Conservation (phyloP, 2,329 filamentous ascomycete species). For the Neospermospora avenae region DNA sequence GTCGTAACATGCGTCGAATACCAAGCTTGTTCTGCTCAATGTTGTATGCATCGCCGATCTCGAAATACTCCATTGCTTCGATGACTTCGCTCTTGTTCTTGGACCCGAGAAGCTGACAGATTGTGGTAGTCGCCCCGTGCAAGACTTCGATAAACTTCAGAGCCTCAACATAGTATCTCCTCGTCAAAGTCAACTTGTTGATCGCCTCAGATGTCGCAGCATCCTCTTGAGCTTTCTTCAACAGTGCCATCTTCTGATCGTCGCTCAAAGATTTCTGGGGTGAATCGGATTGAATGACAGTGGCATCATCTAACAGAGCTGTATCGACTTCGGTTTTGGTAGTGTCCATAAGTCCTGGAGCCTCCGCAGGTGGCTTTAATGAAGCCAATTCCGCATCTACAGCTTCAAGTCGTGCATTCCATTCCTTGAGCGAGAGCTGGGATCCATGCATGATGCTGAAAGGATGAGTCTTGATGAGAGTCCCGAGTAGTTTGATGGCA, state of each 20-base stretch:
- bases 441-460: slow-evolving; percentile 91
- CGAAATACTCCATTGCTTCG: slow-evolving; percentile 98
- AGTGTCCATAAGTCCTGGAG: slow-evolving; percentile 67
- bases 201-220: slow-evolving; percentile 87
- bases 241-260: slow-evolving; percentile 68
- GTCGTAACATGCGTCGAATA: slow-evolving; percentile 89
- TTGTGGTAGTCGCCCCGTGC: slow-evolving; percentile 73
- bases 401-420: slow-evolving; percentile 76
- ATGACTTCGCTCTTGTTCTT: slow-evolving; percentile 98
- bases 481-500: slow-evolving; percentile 86
- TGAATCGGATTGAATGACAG: slow-evolving; percentile 65
- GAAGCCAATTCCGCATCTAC: slow-evolving; percentile 80
- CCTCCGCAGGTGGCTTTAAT: slow-evolving; percentile 72
- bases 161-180: slow-evolving; percentile 90
- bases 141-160: slow-evolving; percentile 91
- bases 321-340: slow-evolving; percentile 63
- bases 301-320: slow-evolving; percentile 82
- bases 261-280: slow-evolving; percentile 74
- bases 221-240: slow-evolving; percentile 80
- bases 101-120: slow-evolving; percentile 86
- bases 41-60: slow-evolving; percentile 92
- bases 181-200: slow-evolving; percentile 80
- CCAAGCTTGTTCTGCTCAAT: slow-evolving; percentile 89
- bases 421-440: slow-evolving; percentile 79
- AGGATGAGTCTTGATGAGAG: slow-evolving; percentile 88